A percentile compares a stretch with the other conserved stretches of the same genome.
These are phyloP conservation scores for Trypanosoma theileri DNA, from an alignment of 208 protist species.

Conservation along the genomic window DNA sequence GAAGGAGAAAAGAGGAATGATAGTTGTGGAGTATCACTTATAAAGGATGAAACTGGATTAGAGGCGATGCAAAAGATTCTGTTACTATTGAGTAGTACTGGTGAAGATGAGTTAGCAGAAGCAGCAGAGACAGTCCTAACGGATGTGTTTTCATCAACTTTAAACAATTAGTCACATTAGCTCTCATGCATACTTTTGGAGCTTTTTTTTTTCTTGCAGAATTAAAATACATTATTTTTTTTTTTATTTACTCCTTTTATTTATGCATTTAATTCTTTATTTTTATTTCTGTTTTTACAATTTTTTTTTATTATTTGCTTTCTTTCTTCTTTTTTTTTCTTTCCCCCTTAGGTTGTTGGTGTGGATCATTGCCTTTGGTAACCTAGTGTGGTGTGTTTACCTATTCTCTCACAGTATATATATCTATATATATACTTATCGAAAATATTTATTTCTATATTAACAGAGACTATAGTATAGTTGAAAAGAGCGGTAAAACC, in stretches of 20 bases:
- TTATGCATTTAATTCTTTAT: conserved; percentile 9
- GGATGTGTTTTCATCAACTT: background rate
- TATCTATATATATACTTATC: background rate
- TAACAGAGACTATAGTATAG: background rate
- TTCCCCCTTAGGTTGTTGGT: background rate
- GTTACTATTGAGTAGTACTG: background rate
- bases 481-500: background rate
- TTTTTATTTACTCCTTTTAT: background rate
- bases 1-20: background rate
- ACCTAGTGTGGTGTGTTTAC: no score
- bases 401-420: no score
- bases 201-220: background rate
- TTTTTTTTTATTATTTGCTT: conserved; percentile 4
- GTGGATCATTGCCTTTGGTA: no score
- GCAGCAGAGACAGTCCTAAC: conserved; percentile 1
- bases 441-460: background rate
- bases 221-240: background rate
- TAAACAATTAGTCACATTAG: no score
- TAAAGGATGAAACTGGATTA: background rate
- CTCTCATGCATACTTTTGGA: no score
- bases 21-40: background rate
- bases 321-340: conserved; percentile 20
- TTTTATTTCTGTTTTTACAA: background rate
- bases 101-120: conserved; percentile 14
- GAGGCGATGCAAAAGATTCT: conserved; percentile 11